A percentile compares a stretch with the other conserved stretches of the same genome.
phyloP scores from a whole-genome alignment of 768 basidiomycete genomes.

The Agrocybe praecox region DNA sequence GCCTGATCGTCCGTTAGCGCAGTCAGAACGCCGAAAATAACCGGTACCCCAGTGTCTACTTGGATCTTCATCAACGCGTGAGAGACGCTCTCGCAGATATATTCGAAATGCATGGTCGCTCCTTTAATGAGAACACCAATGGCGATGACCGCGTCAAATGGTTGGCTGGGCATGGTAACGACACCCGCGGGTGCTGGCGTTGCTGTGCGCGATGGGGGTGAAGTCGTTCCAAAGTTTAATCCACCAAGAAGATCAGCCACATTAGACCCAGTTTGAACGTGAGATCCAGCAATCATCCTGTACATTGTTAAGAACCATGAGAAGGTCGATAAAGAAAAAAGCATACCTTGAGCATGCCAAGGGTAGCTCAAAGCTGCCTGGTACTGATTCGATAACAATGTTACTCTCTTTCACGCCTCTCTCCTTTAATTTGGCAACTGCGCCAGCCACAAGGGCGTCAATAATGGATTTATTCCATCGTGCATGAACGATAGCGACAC shows the following conservation, averaged over 20 bases:
- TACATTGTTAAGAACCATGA: conserved; percentile 8
- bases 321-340: conserved; percentile 4
- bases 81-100: conserved; percentile 93
- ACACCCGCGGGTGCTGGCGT: conserved; percentile 49
- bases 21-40: conserved; percentile 96
- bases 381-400: conserved; percentile 89
- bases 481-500: conserved; percentile 93
- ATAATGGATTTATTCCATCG: conserved; percentile 94
- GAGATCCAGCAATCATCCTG: conserved; percentile 90
- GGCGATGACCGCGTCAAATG: conserved; percentile 96
- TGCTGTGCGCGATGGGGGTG: conserved; percentile 46
- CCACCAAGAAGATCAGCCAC: conserved; percentile 82
- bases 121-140: conserved; percentile 99
- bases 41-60: conserved; percentile 90
- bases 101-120: conserved; percentile 98
- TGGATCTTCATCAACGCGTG: conserved; percentile 95
- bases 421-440: conserved; percentile 77
- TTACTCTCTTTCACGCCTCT: conserved; percentile 88
- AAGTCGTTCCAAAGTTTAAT: conserved; percentile 44
- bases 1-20: conserved; percentile 94
- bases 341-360: conserved; percentile 78
- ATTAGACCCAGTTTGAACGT: conserved; percentile 74
- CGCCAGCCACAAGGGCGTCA: conserved; percentile 81
- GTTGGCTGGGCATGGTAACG: conserved; percentile 47
- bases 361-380: conserved; percentile 95